phyloP scores from a whole-genome alignment of 768 basidiomycete species.

The Boletellus ananas region DNA sequence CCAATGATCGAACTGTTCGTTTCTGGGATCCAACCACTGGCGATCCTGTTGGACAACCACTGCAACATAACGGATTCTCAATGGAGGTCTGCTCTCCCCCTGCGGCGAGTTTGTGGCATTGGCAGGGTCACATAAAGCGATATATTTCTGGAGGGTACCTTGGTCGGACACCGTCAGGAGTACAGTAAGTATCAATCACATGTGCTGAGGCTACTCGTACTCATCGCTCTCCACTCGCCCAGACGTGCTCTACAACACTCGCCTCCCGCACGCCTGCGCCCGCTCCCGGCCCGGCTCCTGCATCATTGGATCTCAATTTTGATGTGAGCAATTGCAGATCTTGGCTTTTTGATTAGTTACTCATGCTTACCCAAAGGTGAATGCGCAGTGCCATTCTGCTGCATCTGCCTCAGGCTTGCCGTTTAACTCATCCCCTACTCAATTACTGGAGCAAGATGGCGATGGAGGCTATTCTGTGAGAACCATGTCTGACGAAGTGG shows the following conservation, averaged over 20 bases:
- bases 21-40: conserved; percentile 3
- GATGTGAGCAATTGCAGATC: neutral
- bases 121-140: neutral
- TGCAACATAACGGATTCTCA: neutral
- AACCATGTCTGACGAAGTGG: neutral
- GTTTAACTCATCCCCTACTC: too few relatives aligned
- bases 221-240: neutral
- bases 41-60: neutral
- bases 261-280: too few relatives aligned
- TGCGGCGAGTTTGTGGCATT: neutral
- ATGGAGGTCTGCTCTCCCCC: neutral
- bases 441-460: too few relatives aligned
- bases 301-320: too few relatives aligned
- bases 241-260: too few relatives aligned
- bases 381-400: neutral
- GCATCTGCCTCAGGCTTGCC: too few relatives aligned
- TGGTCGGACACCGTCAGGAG: neutral
- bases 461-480: too few relatives aligned
- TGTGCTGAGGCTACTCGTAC: neutral
- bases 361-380: neutral
- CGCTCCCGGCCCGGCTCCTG: too few relatives aligned
- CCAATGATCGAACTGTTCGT: neutral
- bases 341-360: neutral
- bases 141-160: conserved; percentile 1
- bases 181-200: neutral